A percentile compares a stretch with the other conserved stretches of the same genome.
phyloP scores from a whole-genome alignment of 495 filamentous ascomycete genomes.

The Penicillium roqueforti region DNA sequence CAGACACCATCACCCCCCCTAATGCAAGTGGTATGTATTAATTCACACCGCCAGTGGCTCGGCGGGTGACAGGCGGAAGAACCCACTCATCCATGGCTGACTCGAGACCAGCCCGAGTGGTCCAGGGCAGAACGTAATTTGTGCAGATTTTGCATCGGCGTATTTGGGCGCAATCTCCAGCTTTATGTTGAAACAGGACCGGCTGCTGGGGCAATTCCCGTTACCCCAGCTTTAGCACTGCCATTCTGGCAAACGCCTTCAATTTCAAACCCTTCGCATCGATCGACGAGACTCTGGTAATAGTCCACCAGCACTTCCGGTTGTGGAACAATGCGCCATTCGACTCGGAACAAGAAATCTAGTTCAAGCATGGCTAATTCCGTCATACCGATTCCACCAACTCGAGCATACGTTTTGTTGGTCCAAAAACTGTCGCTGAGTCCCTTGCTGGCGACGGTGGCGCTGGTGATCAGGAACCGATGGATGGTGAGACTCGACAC shows the following conservation, averaged over 20 bases:
- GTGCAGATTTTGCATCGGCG: not conserved
- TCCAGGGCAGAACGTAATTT: not conserved
- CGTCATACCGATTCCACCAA: conserved; percentile 82
- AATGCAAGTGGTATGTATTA: conserved; percentile 12
- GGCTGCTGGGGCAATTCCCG: conserved; percentile 9
- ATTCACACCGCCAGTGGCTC: conserved; percentile 1
- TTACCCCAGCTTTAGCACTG: conserved; percentile 3
- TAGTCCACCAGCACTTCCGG: conserved; percentile 91
- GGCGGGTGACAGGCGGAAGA: not conserved
- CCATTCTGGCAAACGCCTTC: conserved; percentile 26
- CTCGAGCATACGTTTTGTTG: conserved; percentile 88
- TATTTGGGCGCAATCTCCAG: not conserved
- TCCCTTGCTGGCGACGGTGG: conserved; percentile 92
- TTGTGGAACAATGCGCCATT: conserved; percentile 95
- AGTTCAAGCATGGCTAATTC: conserved; percentile 92
- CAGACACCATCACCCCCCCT: not conserved
- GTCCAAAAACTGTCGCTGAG: conserved; percentile 97
- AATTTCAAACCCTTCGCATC: conserved; percentile 58
- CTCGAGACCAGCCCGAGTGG: conserved; percentile 26
- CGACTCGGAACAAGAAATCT: conserved; percentile 84
- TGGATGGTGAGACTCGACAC: conserved; percentile 94
- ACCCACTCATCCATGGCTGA: conserved; percentile 4
- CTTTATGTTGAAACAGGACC: conserved; percentile 14
- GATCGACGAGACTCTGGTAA: conserved; percentile 78
- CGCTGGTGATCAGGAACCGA: conserved; percentile 92